A percentile compares a stretch with the other conserved stretches of the same genome.
phyloP scores from a whole-genome alignment of 2,329 filamentous ascomycete genomes.

The Botrytis medusae region DNA sequence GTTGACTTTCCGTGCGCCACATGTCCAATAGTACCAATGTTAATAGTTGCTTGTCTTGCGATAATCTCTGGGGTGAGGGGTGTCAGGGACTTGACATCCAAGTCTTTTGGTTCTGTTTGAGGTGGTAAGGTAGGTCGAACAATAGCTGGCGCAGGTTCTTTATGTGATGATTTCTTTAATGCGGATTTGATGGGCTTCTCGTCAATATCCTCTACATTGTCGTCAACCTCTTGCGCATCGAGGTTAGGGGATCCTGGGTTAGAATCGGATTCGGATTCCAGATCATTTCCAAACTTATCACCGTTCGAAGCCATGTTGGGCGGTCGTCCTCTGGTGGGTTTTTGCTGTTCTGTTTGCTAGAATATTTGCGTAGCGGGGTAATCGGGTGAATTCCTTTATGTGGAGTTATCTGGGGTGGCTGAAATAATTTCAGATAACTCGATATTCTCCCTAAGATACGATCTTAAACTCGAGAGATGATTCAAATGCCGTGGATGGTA shows the following conservation, averaged over 20 bases:
- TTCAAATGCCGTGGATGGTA: constrained; percentile 10
- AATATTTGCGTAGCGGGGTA: constrained; percentile 26
- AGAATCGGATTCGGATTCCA: constrained; percentile 64
- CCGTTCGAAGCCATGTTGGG: constrained; percentile 45
- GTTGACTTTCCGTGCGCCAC: constrained; percentile 99
- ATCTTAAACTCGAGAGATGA: constrained; percentile 5
- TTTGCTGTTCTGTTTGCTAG: constrained; percentile 18
- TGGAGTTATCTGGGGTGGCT: constrained; percentile 2
- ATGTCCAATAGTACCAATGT: constrained; percentile 97
- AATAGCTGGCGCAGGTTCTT: constrained; percentile 55
- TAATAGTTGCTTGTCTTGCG: constrained; percentile 95
- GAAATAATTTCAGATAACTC: background rate
- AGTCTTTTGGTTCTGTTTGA: constrained; percentile 87
- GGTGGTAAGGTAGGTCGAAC: constrained; percentile 71
- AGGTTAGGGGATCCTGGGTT: constrained; percentile 57
- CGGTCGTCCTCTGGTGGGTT: constrained; percentile 26
- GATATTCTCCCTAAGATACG: background rate
- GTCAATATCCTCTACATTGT: constrained; percentile 54
- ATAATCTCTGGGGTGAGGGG: constrained; percentile 96
- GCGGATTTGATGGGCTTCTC: constrained; percentile 77
- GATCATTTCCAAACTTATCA: constrained; percentile 69
- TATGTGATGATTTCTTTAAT: constrained; percentile 72
- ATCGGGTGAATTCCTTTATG: background rate
- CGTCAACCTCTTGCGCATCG: constrained; percentile 54
- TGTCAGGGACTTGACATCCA: constrained; percentile 77